Percentiles rank a stretch among this genome's conserved stretches.
phyloP scores from a whole-genome alignment of 805 yeast species.

The Spathaspora boniae region DNA sequence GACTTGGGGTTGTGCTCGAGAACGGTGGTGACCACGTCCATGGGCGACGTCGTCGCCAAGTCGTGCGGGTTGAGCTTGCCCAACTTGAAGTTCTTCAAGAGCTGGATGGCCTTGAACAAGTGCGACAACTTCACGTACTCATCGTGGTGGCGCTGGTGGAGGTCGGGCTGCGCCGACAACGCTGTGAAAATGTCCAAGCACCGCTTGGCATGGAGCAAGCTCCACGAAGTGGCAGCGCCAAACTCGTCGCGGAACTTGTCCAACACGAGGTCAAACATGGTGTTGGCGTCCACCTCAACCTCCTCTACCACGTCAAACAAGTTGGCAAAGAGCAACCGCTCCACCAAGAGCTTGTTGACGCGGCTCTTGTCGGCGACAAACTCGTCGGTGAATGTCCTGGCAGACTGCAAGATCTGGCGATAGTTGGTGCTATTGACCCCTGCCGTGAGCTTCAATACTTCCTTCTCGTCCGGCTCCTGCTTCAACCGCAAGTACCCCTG shows the following conservation, averaged over 20 bases:
- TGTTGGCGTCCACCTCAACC: slow-evolving; percentile 10
- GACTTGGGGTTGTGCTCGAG: slow-evolving; percentile 54
- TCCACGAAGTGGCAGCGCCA: slow-evolving; percentile 26
- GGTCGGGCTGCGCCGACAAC: slow-evolving; percentile 1
- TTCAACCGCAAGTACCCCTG: slow-evolving; percentile 24
- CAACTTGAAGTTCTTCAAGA: slow-evolving; percentile 33
- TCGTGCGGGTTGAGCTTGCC: no score
- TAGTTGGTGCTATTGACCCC: slow-evolving; percentile 22
- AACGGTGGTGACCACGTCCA: slow-evolving; percentile 37
- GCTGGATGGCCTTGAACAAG: slow-evolving; percentile 32
- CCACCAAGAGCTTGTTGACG: slow-evolving; percentile 23
- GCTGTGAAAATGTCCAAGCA: slow-evolving; percentile 27
- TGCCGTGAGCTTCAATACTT: slow-evolving; percentile 22
- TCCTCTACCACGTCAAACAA: slow-evolving; percentile 22
- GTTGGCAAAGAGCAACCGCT: slow-evolving; percentile 25
- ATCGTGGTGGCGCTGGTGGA: slow-evolving; percentile 4
- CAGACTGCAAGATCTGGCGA: slow-evolving; percentile 16
- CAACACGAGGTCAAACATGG: slow-evolving; percentile 15
- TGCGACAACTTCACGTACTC: slow-evolving; percentile 25
- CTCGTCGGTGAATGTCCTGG: slow-evolving; percentile 17
- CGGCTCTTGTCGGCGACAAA: slow-evolving; percentile 16
- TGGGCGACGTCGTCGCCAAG: no score
- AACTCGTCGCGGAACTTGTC: slow-evolving; percentile 34
- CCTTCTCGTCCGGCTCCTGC: slow-evolving; percentile 19
- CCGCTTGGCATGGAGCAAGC: slow-evolving; percentile 22